These are phyloP conservation scores for Hysterium pulicare DNA, from an alignment of 2,329 filamentous ascomycete species.

Conservation along the genomic window DNA sequence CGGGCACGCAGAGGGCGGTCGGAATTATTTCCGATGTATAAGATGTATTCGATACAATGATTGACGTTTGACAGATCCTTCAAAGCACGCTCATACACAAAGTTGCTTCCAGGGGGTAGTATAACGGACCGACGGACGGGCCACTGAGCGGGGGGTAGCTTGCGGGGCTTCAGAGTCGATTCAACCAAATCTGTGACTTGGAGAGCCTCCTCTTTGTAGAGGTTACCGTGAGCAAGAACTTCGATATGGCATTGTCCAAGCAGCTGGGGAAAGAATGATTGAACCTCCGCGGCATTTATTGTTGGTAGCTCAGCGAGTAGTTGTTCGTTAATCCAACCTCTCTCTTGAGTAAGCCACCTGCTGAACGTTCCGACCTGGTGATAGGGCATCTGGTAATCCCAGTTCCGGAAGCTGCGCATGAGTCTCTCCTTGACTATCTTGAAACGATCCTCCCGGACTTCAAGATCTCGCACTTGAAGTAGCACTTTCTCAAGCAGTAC, in stretches of 20 bases:
- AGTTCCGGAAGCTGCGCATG: constrained; percentile 74
- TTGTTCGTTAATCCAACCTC: constrained; percentile 75
- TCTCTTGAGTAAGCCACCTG: constrained; percentile 73
- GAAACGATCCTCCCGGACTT: constrained; percentile 83
- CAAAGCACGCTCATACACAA: constrained; percentile 73
- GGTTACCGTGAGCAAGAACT: constrained; percentile 82
- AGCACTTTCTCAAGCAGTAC: constrained; percentile 89
- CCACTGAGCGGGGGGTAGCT: constrained; percentile 75
- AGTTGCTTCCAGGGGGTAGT: constrained; percentile 77
- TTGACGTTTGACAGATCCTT: constrained; percentile 82
- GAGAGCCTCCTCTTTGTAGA: constrained; percentile 90
- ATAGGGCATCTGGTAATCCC: constrained; percentile 84
- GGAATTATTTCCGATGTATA: constrained; percentile 44
- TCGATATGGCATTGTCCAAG: constrained; percentile 85
- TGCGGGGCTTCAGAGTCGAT: constrained; percentile 68
- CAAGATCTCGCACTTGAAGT: constrained; percentile 75
- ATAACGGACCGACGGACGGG: constrained; percentile 72
- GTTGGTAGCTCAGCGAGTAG: constrained; percentile 71
- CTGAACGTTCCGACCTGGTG: constrained; percentile 82
- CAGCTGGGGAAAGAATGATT: constrained; percentile 74
- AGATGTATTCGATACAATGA: constrained; percentile 50
- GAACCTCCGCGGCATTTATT: constrained; percentile 71
- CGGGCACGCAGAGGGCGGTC: constrained; percentile 72
- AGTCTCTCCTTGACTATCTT: constrained; percentile 86
- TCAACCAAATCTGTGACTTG: constrained; percentile 81